Base-by-base conservation (phyloP, 495 filamentous ascomycete species). In the Penicillium salamii region DNA sequence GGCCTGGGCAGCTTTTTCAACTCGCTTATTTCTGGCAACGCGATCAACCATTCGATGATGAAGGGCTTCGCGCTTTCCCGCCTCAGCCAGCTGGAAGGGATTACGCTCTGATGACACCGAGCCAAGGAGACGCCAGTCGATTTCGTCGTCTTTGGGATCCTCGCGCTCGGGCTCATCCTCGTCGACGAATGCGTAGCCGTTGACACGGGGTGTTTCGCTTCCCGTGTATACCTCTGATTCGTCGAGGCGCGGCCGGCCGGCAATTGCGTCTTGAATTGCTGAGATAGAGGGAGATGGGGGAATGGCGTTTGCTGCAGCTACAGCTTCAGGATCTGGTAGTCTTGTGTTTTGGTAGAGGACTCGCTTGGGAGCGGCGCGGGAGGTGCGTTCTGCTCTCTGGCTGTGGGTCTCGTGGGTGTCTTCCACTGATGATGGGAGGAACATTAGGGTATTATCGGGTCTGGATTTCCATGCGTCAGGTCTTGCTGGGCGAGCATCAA, bases 131-230 rank as follows among this genome's bases (percentile, higher is more conserved):
- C 49, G 61, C 54, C 66, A 62, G 41, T 70, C 63, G 9, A 51
- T 54, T 34, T 52, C 35, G 35, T 55, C 15, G 31, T 41, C 24
- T 15, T 52, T 18, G 39, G 53, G 13, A 8, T 3, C 49, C 59
- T 17, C 44, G 57, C 29, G 34, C 24, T 72, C 69, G 0, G 81
- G 79, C 35, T 89, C 86, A 57, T 95, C 87, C 28, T 81, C 78
- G 54, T 96, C 91, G 34, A 98, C 93, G 66, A 97, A 97, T 3
- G 88, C 82, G 59, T 96, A 98, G 17, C 93, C 93, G 46, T 90
- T 89, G 0, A 97, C 89, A 2, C 90, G 78, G 0, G 93, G 93
- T 1, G 93, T 97, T 61, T 93, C 87, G 15, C 73, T 80, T n/a
- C 81, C 84, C 2, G 69, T 29, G 2, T 54, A 26, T 4, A 50